These are phyloP conservation scores for Tetrapisispora taiwanensis DNA, from an alignment of 805 yeast genomes.

Conservation along the genomic window DNA sequence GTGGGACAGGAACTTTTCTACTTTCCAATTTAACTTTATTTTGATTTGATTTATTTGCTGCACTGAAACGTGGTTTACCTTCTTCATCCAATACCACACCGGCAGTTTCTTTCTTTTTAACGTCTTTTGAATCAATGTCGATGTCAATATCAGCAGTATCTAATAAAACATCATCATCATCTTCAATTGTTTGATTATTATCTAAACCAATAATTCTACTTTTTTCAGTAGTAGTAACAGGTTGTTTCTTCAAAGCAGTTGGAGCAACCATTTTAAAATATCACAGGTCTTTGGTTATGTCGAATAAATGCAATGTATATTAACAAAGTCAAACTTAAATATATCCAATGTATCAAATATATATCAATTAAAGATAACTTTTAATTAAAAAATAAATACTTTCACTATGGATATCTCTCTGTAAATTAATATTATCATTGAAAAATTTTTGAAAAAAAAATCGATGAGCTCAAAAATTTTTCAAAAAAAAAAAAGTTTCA, in stretches of 20 bases:
- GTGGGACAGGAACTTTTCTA: slow-evolving; percentile 89
- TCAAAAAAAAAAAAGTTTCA: background rate
- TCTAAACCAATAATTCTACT: slow-evolving; percentile 28
- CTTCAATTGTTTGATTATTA: slow-evolving; percentile 20
- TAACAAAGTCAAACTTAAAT: too few relatives aligned
- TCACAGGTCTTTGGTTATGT: background rate
- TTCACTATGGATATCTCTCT: too few relatives aligned
- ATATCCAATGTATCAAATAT: too few relatives aligned
- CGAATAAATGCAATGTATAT: too few relatives aligned
- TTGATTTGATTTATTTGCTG: slow-evolving; percentile 50
- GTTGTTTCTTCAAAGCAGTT: slow-evolving; percentile 29
- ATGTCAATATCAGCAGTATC: slow-evolving; percentile 18
- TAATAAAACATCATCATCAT: slow-evolving; percentile 32
- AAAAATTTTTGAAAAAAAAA: background rate
- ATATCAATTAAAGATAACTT: too few relatives aligned
- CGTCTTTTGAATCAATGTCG: slow-evolving; percentile 6
- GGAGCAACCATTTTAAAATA: slow-evolving; percentile 26
- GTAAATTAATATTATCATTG: background rate
- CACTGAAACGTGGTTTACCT: slow-evolving; percentile 78
- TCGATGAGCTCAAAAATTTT: background rate
- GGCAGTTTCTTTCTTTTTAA: slow-evolving; percentile 18
- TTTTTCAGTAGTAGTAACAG: background rate
- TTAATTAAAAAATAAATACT: too few relatives aligned
- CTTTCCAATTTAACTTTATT: slow-evolving; percentile 70
- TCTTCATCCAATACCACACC: slow-evolving; percentile 51